Evolutionary conservation across 176 grass and related monocot genomes (phyloP).

Genomic region (Metroxylon sagu): DNA sequence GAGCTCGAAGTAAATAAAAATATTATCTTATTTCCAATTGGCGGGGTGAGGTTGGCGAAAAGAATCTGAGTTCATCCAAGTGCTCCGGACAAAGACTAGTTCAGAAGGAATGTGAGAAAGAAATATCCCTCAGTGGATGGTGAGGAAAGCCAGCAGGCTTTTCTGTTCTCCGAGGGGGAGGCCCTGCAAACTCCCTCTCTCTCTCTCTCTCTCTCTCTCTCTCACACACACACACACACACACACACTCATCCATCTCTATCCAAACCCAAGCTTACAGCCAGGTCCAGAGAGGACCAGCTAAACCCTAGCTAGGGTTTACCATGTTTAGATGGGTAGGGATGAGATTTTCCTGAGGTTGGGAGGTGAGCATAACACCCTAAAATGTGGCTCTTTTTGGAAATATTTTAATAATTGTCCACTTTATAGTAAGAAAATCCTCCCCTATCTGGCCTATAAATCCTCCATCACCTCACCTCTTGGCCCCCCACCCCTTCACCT

Average conservation of each 20-base stretch:
- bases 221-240: background rate
- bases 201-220: conserved; percentile 6
- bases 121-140: background rate
- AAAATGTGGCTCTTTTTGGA: no score
- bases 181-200: conserved; percentile 9
- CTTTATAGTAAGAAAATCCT: background rate
- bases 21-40: conserved; percentile 29
- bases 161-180: conserved; percentile 14
- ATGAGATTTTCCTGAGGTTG: no score
- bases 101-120: conserved; percentile 36
- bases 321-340: no score
- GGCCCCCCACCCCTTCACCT: conserved; percentile 25
- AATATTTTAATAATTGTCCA: no score
- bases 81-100: conserved; percentile 74
- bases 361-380: no score
- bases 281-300: no score
- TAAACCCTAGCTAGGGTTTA: no score
- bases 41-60: conserved; percentile 40
- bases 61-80: conserved; percentile 79
- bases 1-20: background rate
- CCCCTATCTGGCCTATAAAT: conserved; percentile 46
- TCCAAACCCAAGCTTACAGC: no score
- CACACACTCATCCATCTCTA: background rate
- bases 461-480: conserved; percentile 34
- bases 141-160: background rate